phyloP scores from a whole-genome alignment of 352 stramenopile genomes.

The Phytophthora kernoviae region DNA sequence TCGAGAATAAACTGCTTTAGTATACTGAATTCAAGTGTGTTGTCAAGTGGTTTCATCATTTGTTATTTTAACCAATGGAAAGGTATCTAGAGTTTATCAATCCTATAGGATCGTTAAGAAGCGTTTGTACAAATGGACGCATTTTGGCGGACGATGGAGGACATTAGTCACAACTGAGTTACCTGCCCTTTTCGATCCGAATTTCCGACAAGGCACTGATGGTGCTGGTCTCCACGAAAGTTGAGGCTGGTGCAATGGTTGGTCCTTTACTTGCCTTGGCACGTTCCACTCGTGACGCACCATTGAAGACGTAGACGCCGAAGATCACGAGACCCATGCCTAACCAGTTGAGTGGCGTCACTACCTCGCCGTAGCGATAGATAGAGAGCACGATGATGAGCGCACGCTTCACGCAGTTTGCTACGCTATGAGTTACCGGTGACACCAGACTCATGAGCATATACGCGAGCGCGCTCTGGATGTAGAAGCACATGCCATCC shows the following conservation, averaged over 20 bases:
- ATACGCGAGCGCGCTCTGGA: conserved; percentile 91
- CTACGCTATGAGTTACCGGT: conserved; percentile 90
- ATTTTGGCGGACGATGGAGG: no score
- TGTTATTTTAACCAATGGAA: conserved; percentile 14
- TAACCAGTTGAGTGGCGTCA: conserved; percentile 83
- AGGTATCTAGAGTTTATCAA: background rate
- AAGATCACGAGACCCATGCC: conserved; percentile 89
- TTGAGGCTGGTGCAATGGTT: conserved; percentile 37
- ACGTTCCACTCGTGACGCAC: conserved; percentile 65
- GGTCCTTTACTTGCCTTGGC: conserved; percentile 29
- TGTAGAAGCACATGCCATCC: conserved; percentile 88
- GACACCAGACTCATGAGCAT: conserved; percentile 92
- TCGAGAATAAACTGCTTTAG: background rate
- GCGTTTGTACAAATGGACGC: conserved; percentile 2
- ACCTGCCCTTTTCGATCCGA: conserved; percentile 56
- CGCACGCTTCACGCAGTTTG: conserved; percentile 91
- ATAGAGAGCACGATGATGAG: conserved; percentile 92
- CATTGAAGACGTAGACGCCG: conserved; percentile 91
- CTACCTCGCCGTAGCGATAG: conserved; percentile 86
- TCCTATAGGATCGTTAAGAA: background rate
- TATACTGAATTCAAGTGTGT: conserved; percentile 16
- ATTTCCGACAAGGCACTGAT: conserved; percentile 70
- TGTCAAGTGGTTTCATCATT: background rate
- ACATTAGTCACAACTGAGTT: conserved; percentile 2
- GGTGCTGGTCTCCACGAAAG: conserved; percentile 55